Conservation (phyloP, 305 asterid species). For the Fraxinus baroniana region DNA sequence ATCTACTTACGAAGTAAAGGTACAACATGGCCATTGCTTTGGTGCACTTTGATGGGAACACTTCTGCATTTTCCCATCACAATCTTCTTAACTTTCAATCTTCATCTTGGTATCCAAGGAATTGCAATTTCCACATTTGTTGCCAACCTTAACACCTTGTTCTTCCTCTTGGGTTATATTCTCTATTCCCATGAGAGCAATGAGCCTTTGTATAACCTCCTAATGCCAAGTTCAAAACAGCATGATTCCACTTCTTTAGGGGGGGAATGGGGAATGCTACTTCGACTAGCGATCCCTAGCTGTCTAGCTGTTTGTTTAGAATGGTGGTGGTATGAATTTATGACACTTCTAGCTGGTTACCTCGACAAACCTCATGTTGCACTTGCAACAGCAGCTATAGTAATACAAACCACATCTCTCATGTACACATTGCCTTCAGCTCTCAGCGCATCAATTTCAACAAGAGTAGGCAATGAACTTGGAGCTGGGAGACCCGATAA, state of each 20-base stretch:
- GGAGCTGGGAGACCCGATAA: slow-evolving; percentile 76
- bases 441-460: slow-evolving; percentile 69
- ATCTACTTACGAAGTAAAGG: slow-evolving; percentile 77
- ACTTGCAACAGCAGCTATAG: slow-evolving; percentile 82
- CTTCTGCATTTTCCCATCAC: slow-evolving; percentile 71
- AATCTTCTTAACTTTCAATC: slow-evolving; percentile 60
- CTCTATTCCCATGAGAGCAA: slow-evolving; percentile 30
- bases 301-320: slow-evolving; percentile 78
- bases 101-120: slow-evolving; percentile 62
- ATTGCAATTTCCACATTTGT: slow-evolving; percentile 62
- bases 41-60: slow-evolving; percentile 62
- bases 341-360: slow-evolving; percentile 84
- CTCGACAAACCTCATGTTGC: slow-evolving; percentile 71
- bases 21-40: slow-evolving; percentile 75
- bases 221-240: slow-evolving; percentile 30
- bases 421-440: slow-evolving; percentile 91
- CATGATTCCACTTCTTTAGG: slow-evolving; percentile 37
- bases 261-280: slow-evolving; percentile 65
- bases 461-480: slow-evolving; percentile 79
- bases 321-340: slow-evolving; percentile 97
- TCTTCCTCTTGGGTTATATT: slow-evolving; percentile 53
- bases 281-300: slow-evolving; percentile 63
- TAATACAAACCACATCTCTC: slow-evolving; percentile 85
- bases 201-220: slow-evolving; percentile 36
- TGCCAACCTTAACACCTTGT: slow-evolving; percentile 52